Conservation (phyloP, 345 rosid genomes). For the Litchi chinensis region DNA sequence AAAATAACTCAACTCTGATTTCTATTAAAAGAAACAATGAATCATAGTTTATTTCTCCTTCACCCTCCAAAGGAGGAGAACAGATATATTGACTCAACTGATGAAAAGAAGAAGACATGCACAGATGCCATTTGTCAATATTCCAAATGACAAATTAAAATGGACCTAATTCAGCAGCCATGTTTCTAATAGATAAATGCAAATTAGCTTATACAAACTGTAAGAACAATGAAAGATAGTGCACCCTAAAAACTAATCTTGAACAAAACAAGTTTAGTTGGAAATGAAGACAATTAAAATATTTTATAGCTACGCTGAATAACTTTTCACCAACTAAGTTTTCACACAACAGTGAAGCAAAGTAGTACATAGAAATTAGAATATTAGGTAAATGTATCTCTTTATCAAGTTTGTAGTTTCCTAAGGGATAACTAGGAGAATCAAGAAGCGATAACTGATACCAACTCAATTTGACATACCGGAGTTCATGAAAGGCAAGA, state of each 20-base stretch:
- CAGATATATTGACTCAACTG: neutral
- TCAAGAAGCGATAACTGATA: neutral
- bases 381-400: neutral
- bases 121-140: neutral
- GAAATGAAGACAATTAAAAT: neutral
- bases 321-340: neutral
- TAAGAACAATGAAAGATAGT: neutral
- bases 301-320: neutral
- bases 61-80: neutral
- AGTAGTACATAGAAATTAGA: neutral
- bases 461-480: conserved; percentile 41
- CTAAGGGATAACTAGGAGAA: too few relatives aligned
- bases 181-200: neutral
- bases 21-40: neutral
- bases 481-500: conserved; percentile 74
- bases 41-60: too few relatives aligned
- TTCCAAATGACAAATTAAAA: neutral
- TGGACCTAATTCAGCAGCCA: neutral
- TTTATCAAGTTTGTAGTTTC: neutral
- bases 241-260: neutral
- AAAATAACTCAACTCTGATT: neutral
- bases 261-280: neutral
- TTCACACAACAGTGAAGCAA: neutral
- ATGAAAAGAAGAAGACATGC: neutral
- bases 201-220: neutral